These are phyloP conservation scores for Tieghemostelium lacteum DNA, from an alignment of 78 protist genomes.

Conservation along the genomic window DNA sequence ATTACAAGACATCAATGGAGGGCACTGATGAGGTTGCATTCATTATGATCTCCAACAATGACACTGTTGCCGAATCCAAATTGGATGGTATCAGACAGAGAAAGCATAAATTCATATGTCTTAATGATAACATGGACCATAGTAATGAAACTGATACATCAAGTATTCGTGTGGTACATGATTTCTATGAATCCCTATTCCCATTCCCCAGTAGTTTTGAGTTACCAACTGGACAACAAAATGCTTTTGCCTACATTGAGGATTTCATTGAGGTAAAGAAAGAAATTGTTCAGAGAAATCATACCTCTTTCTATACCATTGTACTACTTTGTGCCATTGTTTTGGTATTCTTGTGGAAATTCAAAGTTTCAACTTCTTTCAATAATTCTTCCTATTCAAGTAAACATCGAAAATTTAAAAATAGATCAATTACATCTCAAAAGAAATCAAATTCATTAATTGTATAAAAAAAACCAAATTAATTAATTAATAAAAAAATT, in stretches of 20 bases:
- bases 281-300: not conserved
- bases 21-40: conserved; percentile 89
- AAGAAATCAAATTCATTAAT: too few relatives aligned
- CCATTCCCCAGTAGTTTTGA: conserved; percentile 90
- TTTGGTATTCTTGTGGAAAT: conserved; percentile 2
- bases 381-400: too few relatives aligned
- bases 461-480: too few relatives aligned
- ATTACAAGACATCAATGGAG: conserved; percentile 45
- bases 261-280: not conserved
- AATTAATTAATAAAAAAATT: too few relatives aligned
- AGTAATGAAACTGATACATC: conserved; percentile 2
- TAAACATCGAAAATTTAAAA: too few relatives aligned
- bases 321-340: not conserved
- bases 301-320: not conserved
- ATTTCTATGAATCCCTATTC: conserved; percentile 86
- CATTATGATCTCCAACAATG: conserved; percentile 82
- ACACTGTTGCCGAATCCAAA: conserved; percentile 9
- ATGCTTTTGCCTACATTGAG: conserved; percentile 19
- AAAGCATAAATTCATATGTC: conserved; percentile 89
- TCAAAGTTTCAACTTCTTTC: conserved; percentile 7
- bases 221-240: conserved; percentile 58
- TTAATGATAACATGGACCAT: conserved; percentile 93
- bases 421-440: too few relatives aligned
- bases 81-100: conserved; percentile 83
- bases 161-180: conserved; percentile 54